Base-by-base conservation (phyloP, 2,329 filamentous ascomycete genomes). In the Aspergillus sp. region DNA sequence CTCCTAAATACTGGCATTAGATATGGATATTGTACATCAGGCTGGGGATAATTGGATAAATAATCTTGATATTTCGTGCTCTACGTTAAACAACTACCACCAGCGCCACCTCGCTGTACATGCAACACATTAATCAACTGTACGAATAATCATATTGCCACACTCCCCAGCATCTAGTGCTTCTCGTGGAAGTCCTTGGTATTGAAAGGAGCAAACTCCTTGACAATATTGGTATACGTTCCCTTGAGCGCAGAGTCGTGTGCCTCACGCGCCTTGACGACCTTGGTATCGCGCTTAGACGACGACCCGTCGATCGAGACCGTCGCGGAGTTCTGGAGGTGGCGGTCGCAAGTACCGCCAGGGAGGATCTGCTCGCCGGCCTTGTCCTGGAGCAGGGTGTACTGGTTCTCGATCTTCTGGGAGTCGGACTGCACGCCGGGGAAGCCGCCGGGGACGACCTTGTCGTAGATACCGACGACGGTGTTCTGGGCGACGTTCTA, bases 401-500 rank as follows among this genome's bases (percentile, higher is more conserved):
- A 58, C 45, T 58, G 56, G 39, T 49, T 23, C 15, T 49, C 4
- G 56, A 58, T 58, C 7, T 54, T 54, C 6, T 7, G 11, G 33
- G 27, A 58, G 31, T 54, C 24, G 2, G 44, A 19, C 31, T 58
- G 56, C 5, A 58, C 40, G 15, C 48, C 49, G 15, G 48, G 41
- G 21, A 58, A 54, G 0, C 56, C 56, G 8, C 56, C 56, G 6
- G 44, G 50, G 23, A 45, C 40, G 24, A 40, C 33, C 19, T 39
- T 45, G 45, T 58, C 56, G 37, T 58, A 58, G 19, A 58, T 39
- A 1, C 23, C 41, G 1, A 58, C 56, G 14, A 58, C 50, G 15
- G 56, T 58, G 23, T 54, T 58, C 15, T 58, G 56, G 15, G 56
- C 56, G 21, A 58, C 50, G n/a, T 58, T 58, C 56, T 31, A 33